Percentiles rank a stretch among this genome's conserved stretches.
These are phyloP conservation scores for Fusarium irregulare DNA, from an alignment of 2,329 filamentous ascomycete genomes.

Conservation along the genomic window DNA sequence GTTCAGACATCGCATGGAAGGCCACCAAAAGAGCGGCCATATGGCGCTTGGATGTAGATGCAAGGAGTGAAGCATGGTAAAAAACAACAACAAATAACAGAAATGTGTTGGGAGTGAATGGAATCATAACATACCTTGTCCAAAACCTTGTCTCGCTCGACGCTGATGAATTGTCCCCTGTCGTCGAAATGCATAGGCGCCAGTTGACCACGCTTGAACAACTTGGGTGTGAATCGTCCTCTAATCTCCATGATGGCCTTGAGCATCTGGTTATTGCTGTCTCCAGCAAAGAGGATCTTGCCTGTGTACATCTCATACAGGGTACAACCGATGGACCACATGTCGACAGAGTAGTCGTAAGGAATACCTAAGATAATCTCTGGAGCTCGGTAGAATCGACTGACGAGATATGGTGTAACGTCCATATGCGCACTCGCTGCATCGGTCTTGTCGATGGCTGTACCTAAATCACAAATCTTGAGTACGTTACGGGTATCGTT, in stretches of 20 bases:
- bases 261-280: constrained; percentile 98
- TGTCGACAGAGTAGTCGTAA: constrained; percentile 93
- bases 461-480: constrained; percentile 96
- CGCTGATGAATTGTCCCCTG: constrained; percentile 82
- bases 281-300: constrained; percentile 94
- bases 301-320: constrained; percentile 97
- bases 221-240: constrained; percentile 89
- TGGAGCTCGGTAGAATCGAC: constrained; percentile 95
- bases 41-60: constrained; percentile 32
- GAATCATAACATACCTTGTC: constrained; percentile 72
- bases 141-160: constrained; percentile 88
- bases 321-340: constrained; percentile 98
- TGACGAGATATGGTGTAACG: constrained; percentile 94
- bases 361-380: constrained; percentile 98
- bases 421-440: constrained; percentile 77
- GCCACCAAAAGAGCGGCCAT: constrained; percentile 14
- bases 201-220: constrained; percentile 85
- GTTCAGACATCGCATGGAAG: constrained; percentile 27
- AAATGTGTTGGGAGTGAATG: constrained; percentile 32
- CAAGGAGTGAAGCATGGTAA: constrained; percentile 35
- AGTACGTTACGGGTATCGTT: constrained; percentile 85
- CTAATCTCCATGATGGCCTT: constrained; percentile 95
- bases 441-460: constrained; percentile 91
- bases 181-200: constrained; percentile 85
- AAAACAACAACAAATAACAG: constrained; percentile 29